phyloP scores from a whole-genome alignment of 805 yeast species.

The Spathaspora boniae region DNA sequence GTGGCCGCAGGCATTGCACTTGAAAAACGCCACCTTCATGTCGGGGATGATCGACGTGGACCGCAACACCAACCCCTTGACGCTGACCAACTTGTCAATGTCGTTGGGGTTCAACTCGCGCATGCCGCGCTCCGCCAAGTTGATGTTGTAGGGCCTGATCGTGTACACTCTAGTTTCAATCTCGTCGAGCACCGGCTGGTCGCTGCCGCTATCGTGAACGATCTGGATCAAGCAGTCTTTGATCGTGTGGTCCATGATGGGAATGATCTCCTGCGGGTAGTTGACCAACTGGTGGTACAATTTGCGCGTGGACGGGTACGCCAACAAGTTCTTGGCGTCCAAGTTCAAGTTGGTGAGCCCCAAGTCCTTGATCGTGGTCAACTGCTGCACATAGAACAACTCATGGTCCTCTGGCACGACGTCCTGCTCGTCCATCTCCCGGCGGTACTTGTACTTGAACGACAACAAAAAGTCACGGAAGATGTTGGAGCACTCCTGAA shows the following conservation, averaged over 20 bases:
- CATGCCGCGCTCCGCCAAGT: conserved; percentile 67
- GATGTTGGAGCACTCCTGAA: conserved; percentile 76
- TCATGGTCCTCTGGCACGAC: conserved; percentile 61
- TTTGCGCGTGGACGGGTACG: conserved; percentile 67
- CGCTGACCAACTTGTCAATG: conserved; percentile 86
- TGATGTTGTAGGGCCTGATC: conserved; percentile 85
- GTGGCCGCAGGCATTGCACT: conserved; percentile 92
- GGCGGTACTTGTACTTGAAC: conserved; percentile 75
- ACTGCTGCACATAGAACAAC: conserved; percentile 66
- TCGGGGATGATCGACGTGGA: conserved; percentile 93
- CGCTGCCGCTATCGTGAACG: conserved; percentile 45
- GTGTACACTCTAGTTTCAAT: conserved; percentile 81
- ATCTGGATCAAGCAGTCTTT: conserved; percentile 84
- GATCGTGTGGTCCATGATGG: conserved; percentile 95
- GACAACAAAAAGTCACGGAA: conserved; percentile 83
- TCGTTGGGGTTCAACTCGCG: conserved; percentile 91
- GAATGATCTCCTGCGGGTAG: conserved; percentile 95
- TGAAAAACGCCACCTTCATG: conserved; percentile 95
- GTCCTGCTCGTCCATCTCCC: conserved; percentile 37
- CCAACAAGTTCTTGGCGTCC: conserved; percentile 75
- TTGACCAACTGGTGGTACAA: conserved; percentile 82
- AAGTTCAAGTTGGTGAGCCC: conserved; percentile 82
- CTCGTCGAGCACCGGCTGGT: conserved; percentile 48
- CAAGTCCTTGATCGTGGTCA: conserved; percentile 70
- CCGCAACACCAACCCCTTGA: conserved; percentile 87